A percentile compares a stretch with the other conserved stretches of the same genome.
Conservation (phyloP, 2,329 filamentous ascomycete species). For the Albifimbria verrucaria region DNA sequence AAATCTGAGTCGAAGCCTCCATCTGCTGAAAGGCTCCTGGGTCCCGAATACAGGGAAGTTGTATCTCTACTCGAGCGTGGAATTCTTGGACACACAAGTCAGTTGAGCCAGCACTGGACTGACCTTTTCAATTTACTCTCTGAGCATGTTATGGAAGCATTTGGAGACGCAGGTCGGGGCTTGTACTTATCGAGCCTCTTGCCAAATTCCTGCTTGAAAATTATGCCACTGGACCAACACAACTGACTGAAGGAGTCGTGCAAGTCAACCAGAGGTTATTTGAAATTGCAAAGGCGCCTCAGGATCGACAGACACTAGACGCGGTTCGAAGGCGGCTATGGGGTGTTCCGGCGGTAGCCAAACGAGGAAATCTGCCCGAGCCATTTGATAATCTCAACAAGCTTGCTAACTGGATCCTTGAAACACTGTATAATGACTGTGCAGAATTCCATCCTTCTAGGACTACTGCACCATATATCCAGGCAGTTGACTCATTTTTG, state of each 20-base stretch:
- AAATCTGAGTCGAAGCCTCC: conserved; percentile 16
- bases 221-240: conserved; percentile 11
- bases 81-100: conserved; percentile 43
- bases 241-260: conserved; percentile 23
- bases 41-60: conserved; percentile 68
- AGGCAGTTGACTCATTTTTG: conserved; percentile 51
- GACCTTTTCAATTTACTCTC: conserved; percentile 56
- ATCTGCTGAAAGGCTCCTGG: conserved; percentile 43
- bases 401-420: conserved; percentile 51
- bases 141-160: conserved; percentile 55
- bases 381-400: conserved; percentile 66
- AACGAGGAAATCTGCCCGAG: conserved; percentile 48
- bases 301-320: conserved; percentile 61
- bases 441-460: conserved; percentile 33
- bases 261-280: conserved; percentile 40
- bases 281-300: conserved; percentile 49
- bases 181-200: conserved; percentile 69
- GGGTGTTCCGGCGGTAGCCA: conserved; percentile 32
- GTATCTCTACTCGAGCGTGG: conserved; percentile 66
- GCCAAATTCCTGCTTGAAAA: conserved; percentile 51
- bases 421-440: conserved; percentile 48
- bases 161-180: conserved; percentile 64
- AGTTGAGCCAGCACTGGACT: conserved; percentile 46
- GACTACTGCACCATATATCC: conserved; percentile 45
- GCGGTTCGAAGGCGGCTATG: conserved; percentile 64